Conservation (phyloP, 192 early-diverging fungal species). For the Funneliformis geosporum region DNA sequence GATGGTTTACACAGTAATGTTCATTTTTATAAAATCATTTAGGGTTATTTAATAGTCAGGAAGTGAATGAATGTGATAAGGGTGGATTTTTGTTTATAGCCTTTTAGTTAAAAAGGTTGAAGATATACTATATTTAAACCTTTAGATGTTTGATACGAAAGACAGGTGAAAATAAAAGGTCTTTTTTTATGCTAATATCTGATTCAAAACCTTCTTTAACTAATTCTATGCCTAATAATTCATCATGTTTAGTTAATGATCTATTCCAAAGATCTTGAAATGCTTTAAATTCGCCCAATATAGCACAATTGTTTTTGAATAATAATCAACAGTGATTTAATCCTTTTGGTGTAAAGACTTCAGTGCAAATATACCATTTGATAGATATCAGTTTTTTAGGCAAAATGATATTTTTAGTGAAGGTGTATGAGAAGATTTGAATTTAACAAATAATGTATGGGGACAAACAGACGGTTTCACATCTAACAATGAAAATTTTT, state of each 20-base stretch:
- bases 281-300: slow-evolving; percentile 25
- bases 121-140: slow-evolving; percentile 78
- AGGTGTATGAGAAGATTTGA: slow-evolving; percentile 25
- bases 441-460: slow-evolving; percentile 10
- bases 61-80: slow-evolving; percentile 96
- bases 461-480: slow-evolving; percentile 4
- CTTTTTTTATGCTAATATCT: slow-evolving; percentile 62
- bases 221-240: slow-evolving; percentile 29
- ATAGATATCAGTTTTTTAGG: slow-evolving; percentile 32
- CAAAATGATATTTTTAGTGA: slow-evolving; percentile 11
- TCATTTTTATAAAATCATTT: background rate
- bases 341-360: slow-evolving; percentile 29
- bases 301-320: slow-evolving; percentile 30
- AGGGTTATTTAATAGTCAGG: slow-evolving; percentile 74
- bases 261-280: slow-evolving; percentile 21
- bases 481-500: slow-evolving; percentile 17
- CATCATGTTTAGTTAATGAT: slow-evolving; percentile 11
- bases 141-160: slow-evolving; percentile 65
- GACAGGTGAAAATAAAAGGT: slow-evolving; percentile 65
- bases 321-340: slow-evolving; percentile 35
- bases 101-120: slow-evolving; percentile 83
- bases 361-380: slow-evolving; percentile 33
- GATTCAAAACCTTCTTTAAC: slow-evolving; percentile 23
- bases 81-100: slow-evolving; percentile 76
- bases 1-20: background rate